Base-by-base conservation (phyloP, 257 asterid genomes). In the Primulina eburnea region DNA sequence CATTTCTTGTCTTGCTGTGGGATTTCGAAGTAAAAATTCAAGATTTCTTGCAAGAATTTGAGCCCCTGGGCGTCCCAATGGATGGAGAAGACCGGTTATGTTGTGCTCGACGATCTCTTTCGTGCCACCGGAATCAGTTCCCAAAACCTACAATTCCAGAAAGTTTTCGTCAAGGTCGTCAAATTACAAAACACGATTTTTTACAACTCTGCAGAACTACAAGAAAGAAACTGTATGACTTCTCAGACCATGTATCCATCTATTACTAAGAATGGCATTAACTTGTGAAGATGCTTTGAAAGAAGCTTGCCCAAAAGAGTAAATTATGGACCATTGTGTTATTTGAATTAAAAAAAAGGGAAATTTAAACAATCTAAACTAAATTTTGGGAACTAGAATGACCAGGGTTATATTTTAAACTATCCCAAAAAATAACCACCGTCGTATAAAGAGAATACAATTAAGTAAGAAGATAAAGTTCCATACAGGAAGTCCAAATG, bases 401-500 rank as follows among this genome's bases (percentile, higher is more conserved):
- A 9, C 50, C 50, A 38, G 14, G 50, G 50, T 38, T 10, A 38
- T 7, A 35, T 35, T 11, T 38, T 38, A 12, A 43, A 43, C 53
- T 12, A n/a, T 2, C 1, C 17, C 53, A 43, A 43, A 43, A 43
- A 37, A 74, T 30, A 43, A 72, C 16, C 16, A 38, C 18, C 35
- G 12, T 40, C 37, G 4, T 40, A 12, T 21, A 65, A 12, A 9
- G 58, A 21, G 69, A 50, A 65, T 21, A 10, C 69, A 65, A 11
- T 26, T 20, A 60, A 53, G 37, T 16, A 67, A 70, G 72, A 53
- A 21, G 72, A 69, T 68, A 34, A 28, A 64, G 62, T 33, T 72
- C 6, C 92, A 18, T 89, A 94, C 99, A 8, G 99, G 99, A 76
- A 91, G 97, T 81, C 98, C 99, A 68, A 94, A 94, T 78, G 98